Evolutionary conservation across 352 stramenopile species (phyloP), one percentile per base, ranked within the genome.

Genomic region (Hyphochytrium catenoides): DNA sequence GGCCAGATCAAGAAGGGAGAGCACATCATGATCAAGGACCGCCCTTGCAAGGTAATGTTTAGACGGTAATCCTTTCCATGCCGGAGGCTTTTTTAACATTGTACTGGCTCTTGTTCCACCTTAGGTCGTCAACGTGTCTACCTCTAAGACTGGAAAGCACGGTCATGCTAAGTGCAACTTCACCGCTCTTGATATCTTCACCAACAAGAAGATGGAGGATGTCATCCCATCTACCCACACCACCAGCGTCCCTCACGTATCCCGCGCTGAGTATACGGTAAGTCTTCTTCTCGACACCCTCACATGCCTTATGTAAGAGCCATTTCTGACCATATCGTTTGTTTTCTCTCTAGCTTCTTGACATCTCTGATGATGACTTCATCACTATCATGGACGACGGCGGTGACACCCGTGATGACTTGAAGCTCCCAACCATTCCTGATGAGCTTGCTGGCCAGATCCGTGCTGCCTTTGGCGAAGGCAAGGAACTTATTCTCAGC

Each of bases 61-160:
- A 25, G 8, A 12, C 15, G 18, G 15, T 21, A 6, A 16, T 6
- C 24, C 8, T 38, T 38, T 9, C 18, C 4, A 33, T 19, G 18
- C 8, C 8, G 18, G 8, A 8, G 8, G 20, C 23, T 35, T 45
- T 9, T 6, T 46, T 46, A 18, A 14, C 5, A 21, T 5, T 26
- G 5, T 19, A 4, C 33, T 19, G 31, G 9, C n/a, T 38, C 4
- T 16, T 2, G 29, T 12, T 22, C 8, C n/a, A 44, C 26, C 19
- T 36, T 23, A 55, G 36, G 68, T 90, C 28, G 74, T 86, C 36
- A 86, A 58, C 53, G 90, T 98, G 47, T 96, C 91, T 49, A 96
- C 93, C 43, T 98, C 91, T 44, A 98, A 98, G 87, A 98, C 91
- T 43, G 91, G 91, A 67, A 98, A 98, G 85, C 91, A 98, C 76